Conservation (phyloP, 176 grass and related monocot species). For the Cymbopogon citratus region DNA sequence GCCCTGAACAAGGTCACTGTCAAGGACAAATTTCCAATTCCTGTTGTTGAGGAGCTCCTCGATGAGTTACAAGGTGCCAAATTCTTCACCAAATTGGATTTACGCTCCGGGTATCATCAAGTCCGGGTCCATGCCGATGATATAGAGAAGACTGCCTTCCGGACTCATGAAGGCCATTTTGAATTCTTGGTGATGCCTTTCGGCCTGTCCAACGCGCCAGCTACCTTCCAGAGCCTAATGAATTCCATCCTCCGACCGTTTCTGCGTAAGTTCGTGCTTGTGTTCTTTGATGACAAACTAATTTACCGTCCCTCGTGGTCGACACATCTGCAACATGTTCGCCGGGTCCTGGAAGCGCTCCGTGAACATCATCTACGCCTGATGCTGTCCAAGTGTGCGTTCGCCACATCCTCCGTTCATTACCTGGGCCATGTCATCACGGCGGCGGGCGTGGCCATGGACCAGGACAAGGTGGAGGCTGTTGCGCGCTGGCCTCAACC, state of each 20-base stretch:
- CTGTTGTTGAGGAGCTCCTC: too few relatives aligned
- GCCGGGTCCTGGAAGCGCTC: background rate
- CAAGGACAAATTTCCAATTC: too few relatives aligned
- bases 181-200: background rate
- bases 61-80: too few relatives aligned
- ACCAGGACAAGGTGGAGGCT: rapidly evolving
- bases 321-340: background rate
- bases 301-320: background rate
- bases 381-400: background rate
- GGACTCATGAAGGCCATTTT: background rate
- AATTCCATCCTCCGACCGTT: background rate
- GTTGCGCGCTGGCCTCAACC: background rate
- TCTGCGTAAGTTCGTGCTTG: background rate
- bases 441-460: rapidly evolving
- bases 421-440: background rate
- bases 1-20: too few relatives aligned
- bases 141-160: background rate
- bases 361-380: rapidly evolving
- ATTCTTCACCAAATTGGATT: too few relatives aligned
- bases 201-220: background rate
- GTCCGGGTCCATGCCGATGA: too few relatives aligned
- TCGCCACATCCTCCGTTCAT: rapidly evolving
- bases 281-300: background rate
- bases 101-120: too few relatives aligned
- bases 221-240: background rate